Percentiles rank a stretch among this genome's conserved stretches.
These are phyloP conservation scores for Colletotrichum chrysophilum DNA, from an alignment of 2,329 filamentous ascomycete species.

Conservation along the genomic window DNA sequence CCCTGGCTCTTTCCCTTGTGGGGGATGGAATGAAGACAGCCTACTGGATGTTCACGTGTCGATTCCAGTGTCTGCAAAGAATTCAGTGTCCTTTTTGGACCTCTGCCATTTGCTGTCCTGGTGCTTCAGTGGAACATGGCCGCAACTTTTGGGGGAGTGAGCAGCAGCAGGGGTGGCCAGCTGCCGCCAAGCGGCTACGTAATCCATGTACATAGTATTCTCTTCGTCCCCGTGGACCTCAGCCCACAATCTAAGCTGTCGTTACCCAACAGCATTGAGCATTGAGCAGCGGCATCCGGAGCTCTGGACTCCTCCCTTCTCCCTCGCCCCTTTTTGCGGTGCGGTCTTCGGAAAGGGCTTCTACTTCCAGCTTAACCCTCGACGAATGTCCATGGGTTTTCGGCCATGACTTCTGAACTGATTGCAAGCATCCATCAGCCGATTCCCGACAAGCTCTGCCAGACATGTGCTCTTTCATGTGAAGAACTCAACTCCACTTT, in stretches of 20 bases:
- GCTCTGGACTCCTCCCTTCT: background rate
- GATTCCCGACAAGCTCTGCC: conserved; percentile 12
- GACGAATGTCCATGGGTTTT: background rate
- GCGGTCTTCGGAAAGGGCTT: background rate
- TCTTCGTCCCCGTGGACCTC: background rate
- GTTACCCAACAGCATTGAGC: background rate
- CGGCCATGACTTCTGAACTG: background rate
- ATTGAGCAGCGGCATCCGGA: background rate
- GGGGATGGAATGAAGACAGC: conserved; percentile 8
- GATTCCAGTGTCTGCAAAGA: background rate
- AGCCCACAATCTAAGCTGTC: conserved; percentile 6
- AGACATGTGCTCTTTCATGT: conserved; percentile 13
- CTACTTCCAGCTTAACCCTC: background rate
- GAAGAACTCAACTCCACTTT: conserved; percentile 19
- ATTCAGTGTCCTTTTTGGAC: background rate
- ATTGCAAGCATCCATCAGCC: conserved; percentile 8
- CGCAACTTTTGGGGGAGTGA: background rate
- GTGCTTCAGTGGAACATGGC: background rate
- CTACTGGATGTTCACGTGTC: conserved; percentile 12
- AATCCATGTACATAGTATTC: background rate
- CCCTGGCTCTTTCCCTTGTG: conserved; percentile 11
- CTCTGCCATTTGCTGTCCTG: background rate
- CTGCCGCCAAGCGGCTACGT: conserved; percentile 15
- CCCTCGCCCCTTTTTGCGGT: background rate
- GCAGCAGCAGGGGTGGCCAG: background rate